Percentiles rank a stretch among this genome's conserved stretches.
These are phyloP conservation scores for Hortiboletus flavorubellus DNA, from an alignment of 768 basidiomycete genomes.

Conservation along the genomic window DNA sequence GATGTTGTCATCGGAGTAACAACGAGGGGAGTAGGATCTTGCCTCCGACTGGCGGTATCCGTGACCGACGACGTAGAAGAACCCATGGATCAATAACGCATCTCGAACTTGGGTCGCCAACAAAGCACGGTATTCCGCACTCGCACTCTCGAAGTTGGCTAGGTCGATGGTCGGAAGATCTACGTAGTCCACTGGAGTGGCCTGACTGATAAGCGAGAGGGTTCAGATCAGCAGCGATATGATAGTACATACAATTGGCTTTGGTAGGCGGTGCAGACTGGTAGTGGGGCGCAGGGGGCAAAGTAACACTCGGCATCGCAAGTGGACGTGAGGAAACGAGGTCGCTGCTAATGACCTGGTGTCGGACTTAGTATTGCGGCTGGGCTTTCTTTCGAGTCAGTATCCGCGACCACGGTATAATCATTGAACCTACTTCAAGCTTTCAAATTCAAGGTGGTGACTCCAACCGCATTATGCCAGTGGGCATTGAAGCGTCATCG, in stretches of 20 bases:
- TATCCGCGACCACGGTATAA: no score
- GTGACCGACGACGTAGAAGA: slow-evolving; percentile 40
- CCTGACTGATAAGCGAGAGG: neutral
- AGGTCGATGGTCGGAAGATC: slow-evolving; percentile 54
- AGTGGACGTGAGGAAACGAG: neutral
- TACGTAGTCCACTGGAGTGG: slow-evolving; percentile 41
- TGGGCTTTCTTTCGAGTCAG: no score
- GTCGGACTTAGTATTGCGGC: neutral
- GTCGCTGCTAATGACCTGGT: neutral
- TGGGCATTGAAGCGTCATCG: no score
- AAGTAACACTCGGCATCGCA: slow-evolving; percentile 28
- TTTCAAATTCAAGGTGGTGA: no score
- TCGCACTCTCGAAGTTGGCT: slow-evolving; percentile 33
- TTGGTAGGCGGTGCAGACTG: slow-evolving; percentile 34
- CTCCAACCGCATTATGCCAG: no score
- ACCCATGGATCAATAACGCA: slow-evolving; percentile 44
- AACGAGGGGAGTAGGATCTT: neutral
- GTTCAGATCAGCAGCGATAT: neutral
- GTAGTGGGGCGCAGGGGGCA: slow-evolving; percentile 38
- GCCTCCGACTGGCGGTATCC: slow-evolving; percentile 40
- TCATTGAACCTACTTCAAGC: no score
- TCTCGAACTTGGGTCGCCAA: slow-evolving; percentile 41
- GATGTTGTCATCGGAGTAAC: slow-evolving; percentile 27
- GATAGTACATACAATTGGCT: slow-evolving; percentile 30
- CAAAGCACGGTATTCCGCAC: slow-evolving; percentile 33